These are phyloP conservation scores for Gracilaria vermiculophylla DNA, from an alignment of 23 red algal genomes.

Conservation along the genomic window DNA sequence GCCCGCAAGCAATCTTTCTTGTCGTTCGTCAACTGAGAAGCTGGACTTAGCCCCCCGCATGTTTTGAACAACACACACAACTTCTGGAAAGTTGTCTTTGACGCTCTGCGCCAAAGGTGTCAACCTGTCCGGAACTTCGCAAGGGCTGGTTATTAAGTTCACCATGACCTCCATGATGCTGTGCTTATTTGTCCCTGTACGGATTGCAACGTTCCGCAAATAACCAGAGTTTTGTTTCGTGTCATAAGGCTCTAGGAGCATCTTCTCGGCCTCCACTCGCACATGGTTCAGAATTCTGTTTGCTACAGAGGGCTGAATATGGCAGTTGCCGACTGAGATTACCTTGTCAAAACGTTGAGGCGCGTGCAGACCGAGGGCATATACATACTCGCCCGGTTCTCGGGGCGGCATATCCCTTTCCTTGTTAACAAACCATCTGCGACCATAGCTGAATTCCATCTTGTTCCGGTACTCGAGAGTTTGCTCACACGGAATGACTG, in stretches of 20 bases:
- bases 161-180: slow-evolving; percentile 86
- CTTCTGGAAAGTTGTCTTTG: slow-evolving; percentile 65
- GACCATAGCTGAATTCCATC: slow-evolving; percentile 98
- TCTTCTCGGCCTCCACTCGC: slow-evolving; percentile 14
- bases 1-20: slow-evolving; percentile 51
- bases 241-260: slow-evolving; percentile 79
- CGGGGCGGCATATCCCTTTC: background rate
- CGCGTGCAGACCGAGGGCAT: slow-evolving; percentile 86
- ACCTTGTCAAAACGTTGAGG: slow-evolving; percentile 91
- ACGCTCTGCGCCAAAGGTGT: slow-evolving; percentile 72
- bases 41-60: slow-evolving; percentile 38
- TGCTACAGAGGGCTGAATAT: slow-evolving; percentile 51
- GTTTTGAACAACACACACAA: slow-evolving; percentile 91
- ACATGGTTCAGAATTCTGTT: slow-evolving; percentile 81
- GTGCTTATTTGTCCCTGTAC: slow-evolving; percentile 61
- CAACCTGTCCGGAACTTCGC: slow-evolving; percentile 65
- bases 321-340: slow-evolving; percentile 74
- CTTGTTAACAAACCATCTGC: slow-evolving; percentile 50
- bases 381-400: slow-evolving; percentile 34
- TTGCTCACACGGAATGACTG: slow-evolving; percentile 31
- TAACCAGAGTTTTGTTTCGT: slow-evolving; percentile 56
- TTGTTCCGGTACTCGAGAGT: slow-evolving; percentile 89
- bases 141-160: slow-evolving; percentile 85
- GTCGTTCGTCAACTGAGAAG: slow-evolving; percentile 14
- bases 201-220: slow-evolving; percentile 87